A percentile compares a stretch with the other conserved stretches of the same genome.
phyloP scores from a whole-genome alignment of 164 flowering plant species.

The Vitis rotundifolia region DNA sequence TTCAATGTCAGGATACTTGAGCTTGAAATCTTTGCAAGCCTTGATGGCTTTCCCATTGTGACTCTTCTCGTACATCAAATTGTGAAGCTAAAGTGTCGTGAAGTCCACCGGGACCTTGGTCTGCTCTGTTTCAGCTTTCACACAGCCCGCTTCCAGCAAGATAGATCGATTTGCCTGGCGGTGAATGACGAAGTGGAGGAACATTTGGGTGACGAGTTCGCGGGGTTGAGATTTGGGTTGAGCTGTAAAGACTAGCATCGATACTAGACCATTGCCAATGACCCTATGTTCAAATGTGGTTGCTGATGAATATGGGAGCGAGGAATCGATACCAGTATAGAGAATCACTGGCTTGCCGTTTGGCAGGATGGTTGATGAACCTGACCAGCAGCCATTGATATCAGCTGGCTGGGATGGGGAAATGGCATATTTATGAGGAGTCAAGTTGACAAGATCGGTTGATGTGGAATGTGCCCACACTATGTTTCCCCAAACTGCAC shows the following conservation, averaged over 20 bases:
- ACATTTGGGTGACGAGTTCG: constrained; percentile 79
- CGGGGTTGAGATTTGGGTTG: constrained; percentile 62
- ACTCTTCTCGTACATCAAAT: constrained; percentile 92
- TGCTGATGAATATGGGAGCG: neutral
- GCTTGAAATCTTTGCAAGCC: constrained; percentile 92
- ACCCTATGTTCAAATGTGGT: neutral
- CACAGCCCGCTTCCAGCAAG: constrained; percentile 81
- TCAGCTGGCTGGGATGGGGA: constrained; percentile 48
- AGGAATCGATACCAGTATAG: constrained; percentile 57
- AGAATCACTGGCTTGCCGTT: constrained; percentile 45
- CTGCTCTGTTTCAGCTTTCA: constrained; percentile 81
- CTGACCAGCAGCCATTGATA: constrained; percentile 68
- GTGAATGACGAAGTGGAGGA: constrained; percentile 77
- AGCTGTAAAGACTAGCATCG: constrained; percentile 19
- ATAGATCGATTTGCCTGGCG: constrained; percentile 92
- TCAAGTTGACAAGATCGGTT: constrained; percentile 61
- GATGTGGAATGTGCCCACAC: constrained; percentile 83
- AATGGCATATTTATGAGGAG: constrained; percentile 43
- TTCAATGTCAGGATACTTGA: constrained; percentile 89
- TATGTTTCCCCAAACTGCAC: constrained; percentile 69
- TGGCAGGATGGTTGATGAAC: constrained; percentile 70
- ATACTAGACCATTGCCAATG: neutral
- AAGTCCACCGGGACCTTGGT: constrained; percentile 96
- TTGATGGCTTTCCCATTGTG: constrained; percentile 94
- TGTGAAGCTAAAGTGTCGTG: constrained; percentile 91